Evolutionary conservation across 345 rosid species (phyloP).

Genomic region (Salix purpurea): DNA sequence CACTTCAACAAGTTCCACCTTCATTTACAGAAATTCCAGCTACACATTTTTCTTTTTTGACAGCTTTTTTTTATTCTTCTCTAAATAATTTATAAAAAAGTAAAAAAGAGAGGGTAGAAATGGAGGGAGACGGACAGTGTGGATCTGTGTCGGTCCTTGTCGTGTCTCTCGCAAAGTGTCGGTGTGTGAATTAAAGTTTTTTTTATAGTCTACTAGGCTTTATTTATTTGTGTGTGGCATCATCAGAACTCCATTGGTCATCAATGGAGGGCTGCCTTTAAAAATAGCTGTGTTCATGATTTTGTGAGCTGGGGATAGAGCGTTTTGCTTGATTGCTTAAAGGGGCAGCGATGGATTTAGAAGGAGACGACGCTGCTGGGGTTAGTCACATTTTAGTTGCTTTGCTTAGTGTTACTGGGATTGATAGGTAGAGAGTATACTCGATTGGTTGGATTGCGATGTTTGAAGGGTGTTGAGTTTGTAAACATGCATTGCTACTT

Average conservation of each 20-base stretch:
- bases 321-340: neutral
- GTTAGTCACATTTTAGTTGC: constrained; percentile 6
- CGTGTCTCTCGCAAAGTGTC: neutral
- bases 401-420: neutral
- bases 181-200: neutral
- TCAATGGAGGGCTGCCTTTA: neutral
- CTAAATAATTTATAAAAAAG: neutral
- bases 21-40: neutral
- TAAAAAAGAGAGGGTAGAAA: neutral
- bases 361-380: constrained; percentile 16
- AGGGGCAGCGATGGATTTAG: constrained; percentile 7
- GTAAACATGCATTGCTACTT: neutral
- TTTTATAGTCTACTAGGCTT: neutral
- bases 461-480: neutral
- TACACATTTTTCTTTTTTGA: neutral
- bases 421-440: neutral
- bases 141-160: constrained; percentile 18
- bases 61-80: neutral
- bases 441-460: neutral
- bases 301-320: neutral
- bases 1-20: neutral
- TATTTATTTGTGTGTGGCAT: neutral
- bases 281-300: neutral
- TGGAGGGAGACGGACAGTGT: constrained; percentile 2
- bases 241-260: neutral